Evolutionary conservation across 2,329 filamentous ascomycete genomes (phyloP).

Genomic region (Trichoderma cornu-damae): DNA sequence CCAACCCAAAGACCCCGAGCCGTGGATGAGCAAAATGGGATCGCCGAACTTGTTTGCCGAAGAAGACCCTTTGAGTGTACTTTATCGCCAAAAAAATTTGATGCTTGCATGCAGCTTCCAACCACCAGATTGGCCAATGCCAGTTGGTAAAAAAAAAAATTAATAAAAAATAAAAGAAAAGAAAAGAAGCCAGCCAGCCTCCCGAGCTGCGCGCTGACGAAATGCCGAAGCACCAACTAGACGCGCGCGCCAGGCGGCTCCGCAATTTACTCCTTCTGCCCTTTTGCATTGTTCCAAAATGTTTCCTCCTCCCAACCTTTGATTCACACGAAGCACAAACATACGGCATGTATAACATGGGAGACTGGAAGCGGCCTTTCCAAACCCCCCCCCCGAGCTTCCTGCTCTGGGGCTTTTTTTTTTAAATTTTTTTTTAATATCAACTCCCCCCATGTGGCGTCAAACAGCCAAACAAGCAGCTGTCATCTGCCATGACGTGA

Average conservation of each 20-base stretch:
- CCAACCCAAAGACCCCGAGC: background rate
- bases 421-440: too few species aligned
- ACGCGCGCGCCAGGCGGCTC: conserved; percentile 16
- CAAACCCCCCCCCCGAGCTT: too few species aligned
- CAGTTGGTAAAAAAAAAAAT: too few species aligned
- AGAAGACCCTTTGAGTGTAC: too few species aligned
- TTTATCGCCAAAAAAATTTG: too few species aligned
- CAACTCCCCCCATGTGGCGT: conserved; percentile 5
- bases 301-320: too few species aligned
- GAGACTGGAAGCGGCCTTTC: too few species aligned
- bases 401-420: background rate
- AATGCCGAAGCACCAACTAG: conserved; percentile 5
- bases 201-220: background rate
- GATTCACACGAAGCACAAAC: too few species aligned
- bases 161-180: background rate
- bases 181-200: background rate
- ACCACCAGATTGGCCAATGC: background rate
- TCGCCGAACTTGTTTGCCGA: too few species aligned
- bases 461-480: background rate
- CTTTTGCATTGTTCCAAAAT: too few species aligned
- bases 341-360: too few species aligned
- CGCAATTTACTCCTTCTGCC: background rate
- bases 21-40: background rate
- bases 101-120: background rate
- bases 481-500: conserved; percentile 14